These are phyloP conservation scores for Pichia sp. DNA, from an alignment of 1,139 yeast genomes.

Conservation along the genomic window DNA sequence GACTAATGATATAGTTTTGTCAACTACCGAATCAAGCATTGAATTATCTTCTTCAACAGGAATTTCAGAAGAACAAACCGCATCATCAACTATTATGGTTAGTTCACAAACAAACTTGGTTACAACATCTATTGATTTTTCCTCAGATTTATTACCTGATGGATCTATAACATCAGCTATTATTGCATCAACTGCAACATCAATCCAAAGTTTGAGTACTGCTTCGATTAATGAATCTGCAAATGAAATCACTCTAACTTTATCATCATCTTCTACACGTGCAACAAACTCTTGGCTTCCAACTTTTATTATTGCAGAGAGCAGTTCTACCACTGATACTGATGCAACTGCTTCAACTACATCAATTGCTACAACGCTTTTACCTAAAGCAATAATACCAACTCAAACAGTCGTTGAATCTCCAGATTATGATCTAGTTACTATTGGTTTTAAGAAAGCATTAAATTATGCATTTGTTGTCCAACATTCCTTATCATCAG, in stretches of 20 bases:
- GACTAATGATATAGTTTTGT: too few species aligned
- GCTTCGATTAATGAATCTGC: neutral
- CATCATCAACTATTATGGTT: too few species aligned
- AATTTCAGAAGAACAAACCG: too few species aligned
- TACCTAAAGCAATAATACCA: conserved; percentile 66
- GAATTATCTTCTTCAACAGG: too few species aligned
- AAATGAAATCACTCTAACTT: conserved; percentile 5
- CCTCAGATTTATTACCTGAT: too few species aligned
- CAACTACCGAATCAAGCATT: too few species aligned
- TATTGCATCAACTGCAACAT: neutral
- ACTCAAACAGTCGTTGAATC: conserved; percentile 42
- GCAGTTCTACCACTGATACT: conserved; percentile 24
- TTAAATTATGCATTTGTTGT: conserved; percentile 72
- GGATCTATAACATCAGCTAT: neutral
- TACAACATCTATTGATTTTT: too few species aligned
- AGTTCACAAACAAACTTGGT: too few species aligned
- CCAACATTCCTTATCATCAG: conserved; percentile 57
- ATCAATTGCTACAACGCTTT: conserved; percentile 36
- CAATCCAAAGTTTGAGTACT: neutral
- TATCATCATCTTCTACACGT: neutral
- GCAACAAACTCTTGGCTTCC: conserved; percentile 40
- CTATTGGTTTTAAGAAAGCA: conserved; percentile 63
- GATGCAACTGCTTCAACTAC: conserved; percentile 30
- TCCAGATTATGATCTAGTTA: conserved; percentile 43
- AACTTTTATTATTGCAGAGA: conserved; percentile 36